Evolutionary conservation across 768 basidiomycete species (phyloP).

Genomic region (Sistotremastrum suecicum): DNA sequence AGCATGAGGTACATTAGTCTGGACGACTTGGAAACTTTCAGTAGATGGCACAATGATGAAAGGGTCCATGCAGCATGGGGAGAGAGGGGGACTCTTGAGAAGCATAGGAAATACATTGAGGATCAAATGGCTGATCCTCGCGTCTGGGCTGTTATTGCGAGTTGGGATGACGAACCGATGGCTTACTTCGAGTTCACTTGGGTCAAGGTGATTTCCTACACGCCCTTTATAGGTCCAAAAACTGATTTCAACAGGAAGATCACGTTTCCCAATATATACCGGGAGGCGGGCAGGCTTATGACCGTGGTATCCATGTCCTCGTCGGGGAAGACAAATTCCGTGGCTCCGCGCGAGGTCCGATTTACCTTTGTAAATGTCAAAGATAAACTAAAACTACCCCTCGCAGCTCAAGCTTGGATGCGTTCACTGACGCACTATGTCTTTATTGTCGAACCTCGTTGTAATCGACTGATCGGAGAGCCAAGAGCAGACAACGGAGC

Average conservation of each 20-base stretch:
- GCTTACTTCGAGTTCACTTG: conserved; percentile 34
- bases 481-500: conserved; percentile 21
- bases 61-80: conserved; percentile 32
- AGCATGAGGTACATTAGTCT: conserved; percentile 17
- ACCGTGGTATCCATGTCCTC: conserved; percentile 29
- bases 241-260: conserved; percentile 10
- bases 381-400: not conserved
- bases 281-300: conserved; percentile 16
- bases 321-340: conserved; percentile 33
- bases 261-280: conserved; percentile 15
- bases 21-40: conserved; percentile 25
- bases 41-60: conserved; percentile 35
- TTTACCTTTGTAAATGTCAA: not conserved
- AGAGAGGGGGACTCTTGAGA: conserved; percentile 28
- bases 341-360: conserved; percentile 24
- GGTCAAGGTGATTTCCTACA: conserved; percentile 32
- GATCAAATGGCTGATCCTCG: conserved; percentile 23
- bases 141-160: conserved; percentile 27
- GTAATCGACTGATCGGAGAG: conserved; percentile 27
- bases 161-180: conserved; percentile 29
- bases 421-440: conserved; percentile 18
- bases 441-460: conserved; percentile 30
- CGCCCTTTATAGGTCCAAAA: conserved; percentile 9
- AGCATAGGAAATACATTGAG: conserved; percentile 28
- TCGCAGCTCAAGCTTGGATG: conserved; percentile 1